phyloP scores from a whole-genome alignment of 2,329 filamentous ascomycete species.

The Claviceps sp. region DNA sequence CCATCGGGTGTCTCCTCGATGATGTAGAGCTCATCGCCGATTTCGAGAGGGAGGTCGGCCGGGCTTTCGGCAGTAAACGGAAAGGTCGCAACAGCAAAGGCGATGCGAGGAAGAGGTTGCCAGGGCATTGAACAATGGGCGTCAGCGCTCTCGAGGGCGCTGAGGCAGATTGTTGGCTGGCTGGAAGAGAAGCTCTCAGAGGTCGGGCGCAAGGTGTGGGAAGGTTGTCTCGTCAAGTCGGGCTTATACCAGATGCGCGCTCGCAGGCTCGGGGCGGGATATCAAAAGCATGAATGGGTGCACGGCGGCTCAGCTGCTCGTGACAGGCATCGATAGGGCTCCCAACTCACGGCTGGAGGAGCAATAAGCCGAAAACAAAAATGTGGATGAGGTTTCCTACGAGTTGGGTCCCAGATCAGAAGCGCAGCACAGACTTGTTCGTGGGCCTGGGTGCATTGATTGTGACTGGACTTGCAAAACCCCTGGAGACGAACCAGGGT shows the following conservation, averaged over 20 bases:
- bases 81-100: slow-evolving; percentile 92
- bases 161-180: neutral
- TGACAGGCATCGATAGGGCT: slow-evolving; percentile 1
- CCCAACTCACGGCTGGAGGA: neutral
- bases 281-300: slow-evolving; percentile 1
- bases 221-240: neutral
- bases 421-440: neutral
- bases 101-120: slow-evolving; percentile 92
- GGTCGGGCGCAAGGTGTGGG: neutral
- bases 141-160: slow-evolving; percentile 7
- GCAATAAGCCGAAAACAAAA: neutral
- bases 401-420: neutral
- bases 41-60: slow-evolving; percentile 88
- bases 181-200: neutral
- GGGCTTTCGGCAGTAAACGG: slow-evolving; percentile 79
- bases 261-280: slow-evolving; percentile 1
- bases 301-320: neutral
- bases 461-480: neutral
- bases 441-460: neutral
- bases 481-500: slow-evolving; percentile 4
- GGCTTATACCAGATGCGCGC: slow-evolving; percentile 1
- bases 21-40: slow-evolving; percentile 97
- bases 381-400: neutral
- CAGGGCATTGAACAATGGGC: slow-evolving; percentile 61
- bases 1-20: slow-evolving; percentile 91